Evolutionary conservation across 495 filamentous ascomycete species (phyloP), one percentile per base, ranked within the genome.

Genomic region (Rostrohypoxylon terebratum): DNA sequence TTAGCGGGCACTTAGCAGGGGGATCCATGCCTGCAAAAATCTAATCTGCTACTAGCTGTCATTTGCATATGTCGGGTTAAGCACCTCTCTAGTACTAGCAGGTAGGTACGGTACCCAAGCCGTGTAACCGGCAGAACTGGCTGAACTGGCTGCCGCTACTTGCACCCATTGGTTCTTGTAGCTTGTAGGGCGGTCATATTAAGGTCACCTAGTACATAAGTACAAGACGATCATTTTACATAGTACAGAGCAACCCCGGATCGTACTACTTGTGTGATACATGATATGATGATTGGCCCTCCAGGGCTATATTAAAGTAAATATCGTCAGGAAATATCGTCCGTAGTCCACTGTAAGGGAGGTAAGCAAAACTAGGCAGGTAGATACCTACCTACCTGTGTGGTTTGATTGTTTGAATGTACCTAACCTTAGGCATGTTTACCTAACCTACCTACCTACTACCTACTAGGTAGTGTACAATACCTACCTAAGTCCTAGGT

Each of bases 61-160:
- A 57, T 16, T 53, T 36, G 31, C 53, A 57, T 25, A 57, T 57
- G 53, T 36, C 21, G 48, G 48, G 36, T 57, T 57, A 57, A 25
- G 53, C 20, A 36, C 34, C 34, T 38, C 9, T 4, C 8, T 14
- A 3, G 13, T 14, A 13, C 11, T 42, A 13, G 11, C 11, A 38
- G 34, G 34, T 13, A 38, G 2, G 9, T 10, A 38, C 11, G 38
- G n/a, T n/a, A n/a, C n/a, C n/a, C n/a, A n/a, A n/a, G n/a, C n/a
- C n/a, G n/a, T n/a, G n/a, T n/a, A n/a, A n/a, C n/a, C n/a, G n/a
- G n/a, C n/a, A n/a, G n/a, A n/a, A n/a, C n/a, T n/a, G n/a, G n/a
- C n/a, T n/a, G n/a, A n/a, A n/a, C n/a, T n/a, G n/a, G n/a, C n/a
- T n/a, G n/a, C n/a, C n/a, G n/a, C n/a, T n/a, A n/a, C n/a, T n/a